Percentiles rank a stretch among this genome's conserved stretches.
Conservation (phyloP, 164 flowering plant species). For the Liquidambar formosana region DNA sequence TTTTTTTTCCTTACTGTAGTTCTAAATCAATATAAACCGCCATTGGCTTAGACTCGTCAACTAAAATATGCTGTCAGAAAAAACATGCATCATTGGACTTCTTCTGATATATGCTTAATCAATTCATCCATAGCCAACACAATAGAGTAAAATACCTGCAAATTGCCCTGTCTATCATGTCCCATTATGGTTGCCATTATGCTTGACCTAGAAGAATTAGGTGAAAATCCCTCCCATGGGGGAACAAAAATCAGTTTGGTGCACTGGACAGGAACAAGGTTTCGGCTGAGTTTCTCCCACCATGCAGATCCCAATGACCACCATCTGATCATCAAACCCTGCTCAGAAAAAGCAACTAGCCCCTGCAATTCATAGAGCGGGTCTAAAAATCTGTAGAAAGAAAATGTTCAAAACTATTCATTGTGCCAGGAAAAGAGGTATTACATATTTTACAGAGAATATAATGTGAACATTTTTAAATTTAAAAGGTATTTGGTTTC, state of each 20-base stretch:
- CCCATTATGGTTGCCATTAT: conserved; percentile 70
- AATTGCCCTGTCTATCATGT: conserved; percentile 36
- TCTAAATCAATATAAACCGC: too few relatives aligned
- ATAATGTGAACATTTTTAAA: too few relatives aligned
- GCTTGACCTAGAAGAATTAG: conserved; percentile 80
- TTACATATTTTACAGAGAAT: too few relatives aligned
- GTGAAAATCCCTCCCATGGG: conserved; percentile 97
- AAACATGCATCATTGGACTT: too few relatives aligned
- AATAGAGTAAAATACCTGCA: conserved; percentile 43
- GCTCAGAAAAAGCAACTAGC: conserved; percentile 91
- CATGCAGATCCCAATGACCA: conserved; percentile 96
- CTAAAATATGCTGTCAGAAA: too few relatives aligned
- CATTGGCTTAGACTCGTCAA: too few relatives aligned
- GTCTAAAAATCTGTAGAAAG: conserved; percentile 1
- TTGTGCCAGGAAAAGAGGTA: too few relatives aligned
- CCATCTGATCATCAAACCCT: conserved; percentile 97
- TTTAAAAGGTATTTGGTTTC: too few relatives aligned
- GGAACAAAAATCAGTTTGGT: conserved; percentile 94
- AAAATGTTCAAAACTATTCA: neutral
- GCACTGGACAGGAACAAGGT: conserved; percentile 77
- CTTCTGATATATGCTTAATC: too few relatives aligned
- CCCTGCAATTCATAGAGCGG: conserved; percentile 53
- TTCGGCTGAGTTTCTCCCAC: conserved; percentile 97
- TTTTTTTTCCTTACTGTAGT: too few relatives aligned
- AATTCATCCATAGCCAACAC: too few relatives aligned